Evolutionary conservation across 805 yeast species (phyloP).

Genomic region (Ascoidea tarda): DNA sequence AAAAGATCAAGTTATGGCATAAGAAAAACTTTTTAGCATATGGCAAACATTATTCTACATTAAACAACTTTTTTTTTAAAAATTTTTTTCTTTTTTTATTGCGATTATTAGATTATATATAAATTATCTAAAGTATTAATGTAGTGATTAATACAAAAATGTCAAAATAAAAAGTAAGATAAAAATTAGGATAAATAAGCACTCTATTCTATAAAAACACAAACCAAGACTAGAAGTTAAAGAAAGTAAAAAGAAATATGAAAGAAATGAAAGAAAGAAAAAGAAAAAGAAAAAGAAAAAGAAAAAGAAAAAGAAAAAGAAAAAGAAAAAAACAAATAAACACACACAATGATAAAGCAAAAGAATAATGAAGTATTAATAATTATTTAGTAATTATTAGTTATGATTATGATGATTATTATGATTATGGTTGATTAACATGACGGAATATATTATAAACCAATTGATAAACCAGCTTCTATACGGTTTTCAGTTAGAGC

Average conservation of each 20-base stretch:
- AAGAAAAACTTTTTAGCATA: no score
- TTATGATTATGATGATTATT: no score
- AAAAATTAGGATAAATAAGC: not conserved
- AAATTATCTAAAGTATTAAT: no score
- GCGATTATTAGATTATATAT: no score
- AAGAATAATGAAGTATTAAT: no score
- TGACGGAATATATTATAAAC: conserved; percentile 17
- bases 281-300: not conserved
- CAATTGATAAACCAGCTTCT: conserved; percentile 55
- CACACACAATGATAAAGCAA: not conserved
- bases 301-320: not conserved
- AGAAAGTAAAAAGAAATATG: not conserved
- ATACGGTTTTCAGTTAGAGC: conserved; percentile 81
- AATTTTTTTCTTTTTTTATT: no score
- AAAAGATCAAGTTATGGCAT: conserved; percentile 11
- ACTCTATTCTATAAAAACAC: not conserved
- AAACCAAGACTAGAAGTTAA: no score
- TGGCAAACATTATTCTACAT: no score
- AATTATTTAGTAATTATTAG: no score
- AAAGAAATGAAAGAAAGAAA: not conserved
- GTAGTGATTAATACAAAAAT: not conserved
- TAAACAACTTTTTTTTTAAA: no score
- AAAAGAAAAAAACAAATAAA: not conserved
- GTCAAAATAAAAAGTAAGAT: no score
- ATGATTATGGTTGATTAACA: no score